phyloP scores from a whole-genome alignment of 1,139 yeast genomes.

The Saccharomycopsis phalli region DNA sequence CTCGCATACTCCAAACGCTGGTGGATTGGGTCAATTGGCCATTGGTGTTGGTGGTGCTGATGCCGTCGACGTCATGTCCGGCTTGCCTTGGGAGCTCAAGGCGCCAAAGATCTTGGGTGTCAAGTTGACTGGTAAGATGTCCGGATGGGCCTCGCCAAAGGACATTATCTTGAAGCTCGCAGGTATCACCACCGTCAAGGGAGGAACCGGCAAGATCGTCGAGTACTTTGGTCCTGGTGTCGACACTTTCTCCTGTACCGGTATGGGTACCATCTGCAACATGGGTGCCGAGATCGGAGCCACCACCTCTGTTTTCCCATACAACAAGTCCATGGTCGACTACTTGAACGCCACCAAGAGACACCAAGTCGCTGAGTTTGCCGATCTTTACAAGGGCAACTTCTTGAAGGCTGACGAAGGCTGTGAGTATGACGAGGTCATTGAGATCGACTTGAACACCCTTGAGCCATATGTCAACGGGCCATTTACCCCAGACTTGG shows the following conservation, averaged over 20 bases:
- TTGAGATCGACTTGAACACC: conserved; percentile 89
- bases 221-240: conserved; percentile 98
- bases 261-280: conserved; percentile 99
- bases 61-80: conserved; percentile 96
- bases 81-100: conserved; percentile 95
- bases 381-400: conserved; percentile 64
- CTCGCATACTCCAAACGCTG: conserved; percentile 98
- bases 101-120: conserved; percentile 98
- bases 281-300: conserved; percentile 99
- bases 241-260: conserved; percentile 92
- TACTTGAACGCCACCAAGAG: conserved; percentile 88
- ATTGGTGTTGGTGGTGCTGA: conserved; percentile 99
- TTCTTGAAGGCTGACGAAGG: conserved; percentile 88
- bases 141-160: conserved; percentile 99
- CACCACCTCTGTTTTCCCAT: conserved; percentile 97
- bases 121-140: conserved; percentile 88
- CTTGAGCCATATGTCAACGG: conserved; percentile 98
- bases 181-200: conserved; percentile 95
- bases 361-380: conserved; percentile 73
- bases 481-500: conserved; percentile 99
- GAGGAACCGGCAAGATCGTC: conserved; percentile 97
- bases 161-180: conserved; percentile 93
- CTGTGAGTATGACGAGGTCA: conserved; percentile 90
- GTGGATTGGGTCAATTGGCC: conserved; percentile 98
- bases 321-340: conserved; percentile 81